Evolutionary conservation across 1,284 basidiomycete genomes (phyloP).

Genomic region (Puccinia hordei): DNA sequence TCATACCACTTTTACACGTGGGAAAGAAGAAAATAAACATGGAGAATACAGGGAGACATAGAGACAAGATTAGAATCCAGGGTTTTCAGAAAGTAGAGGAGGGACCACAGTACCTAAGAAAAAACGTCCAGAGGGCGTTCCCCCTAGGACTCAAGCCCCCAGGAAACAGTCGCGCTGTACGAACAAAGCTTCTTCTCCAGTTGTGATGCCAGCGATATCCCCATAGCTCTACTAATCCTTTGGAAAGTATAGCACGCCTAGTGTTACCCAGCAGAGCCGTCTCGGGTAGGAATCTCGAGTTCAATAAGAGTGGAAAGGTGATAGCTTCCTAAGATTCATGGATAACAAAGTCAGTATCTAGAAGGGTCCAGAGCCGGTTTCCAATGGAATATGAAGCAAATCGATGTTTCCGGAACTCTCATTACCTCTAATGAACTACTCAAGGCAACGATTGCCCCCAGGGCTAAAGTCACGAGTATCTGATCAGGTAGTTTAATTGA

Average conservation of each 20-base stretch:
- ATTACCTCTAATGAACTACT: conserved; percentile 36
- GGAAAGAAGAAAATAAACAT: neutral
- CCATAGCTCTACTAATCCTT: conserved; percentile 43
- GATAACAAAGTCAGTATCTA: neutral
- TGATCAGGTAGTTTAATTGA: conserved; percentile 15
- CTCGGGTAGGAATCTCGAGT: conserved; percentile 25
- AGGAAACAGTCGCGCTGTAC: conserved; percentile 38
- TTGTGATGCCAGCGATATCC: conserved; percentile 48
- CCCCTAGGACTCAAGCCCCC: conserved; percentile 12
- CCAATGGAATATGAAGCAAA: neutral
- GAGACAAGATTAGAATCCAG: neutral
- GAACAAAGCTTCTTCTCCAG: conserved; percentile 42
- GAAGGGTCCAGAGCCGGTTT: neutral
- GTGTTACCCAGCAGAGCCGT: conserved; percentile 39
- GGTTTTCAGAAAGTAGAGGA: neutral
- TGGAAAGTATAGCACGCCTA: conserved; percentile 32
- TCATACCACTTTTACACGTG: conserved; percentile 27
- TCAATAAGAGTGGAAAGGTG: conserved; percentile 25
- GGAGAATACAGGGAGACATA: too few relatives aligned
- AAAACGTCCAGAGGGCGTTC: conserved; percentile 44
- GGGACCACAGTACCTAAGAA: conserved; percentile 28
- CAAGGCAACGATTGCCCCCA: conserved; percentile 36
- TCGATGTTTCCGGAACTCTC: neutral
- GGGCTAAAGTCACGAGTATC: conserved; percentile 25
- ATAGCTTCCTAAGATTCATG: conserved; percentile 22